These are phyloP conservation scores for Penicillium paradoxum DNA, from an alignment of 495 filamentous ascomycete species.

Conservation along the genomic window DNA sequence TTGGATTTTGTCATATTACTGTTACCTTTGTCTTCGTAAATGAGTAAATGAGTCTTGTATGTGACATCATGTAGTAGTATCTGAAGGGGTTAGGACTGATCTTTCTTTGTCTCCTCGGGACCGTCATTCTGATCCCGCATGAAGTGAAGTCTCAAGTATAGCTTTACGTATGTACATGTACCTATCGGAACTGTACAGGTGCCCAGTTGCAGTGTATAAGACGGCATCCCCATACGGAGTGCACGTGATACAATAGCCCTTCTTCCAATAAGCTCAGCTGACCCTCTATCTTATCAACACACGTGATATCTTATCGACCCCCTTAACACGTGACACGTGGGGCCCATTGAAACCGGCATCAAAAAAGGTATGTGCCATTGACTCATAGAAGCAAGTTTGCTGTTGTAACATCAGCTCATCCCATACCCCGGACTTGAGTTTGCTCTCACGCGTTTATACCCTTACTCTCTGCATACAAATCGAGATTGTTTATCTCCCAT, in stretches of 20 bases:
- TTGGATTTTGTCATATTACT: background rate
- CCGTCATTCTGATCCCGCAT: too few relatives aligned
- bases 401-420: background rate
- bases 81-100: too few relatives aligned
- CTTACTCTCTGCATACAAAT: background rate
- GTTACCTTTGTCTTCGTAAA: background rate
- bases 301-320: too few relatives aligned
- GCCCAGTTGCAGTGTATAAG: too few relatives aligned
- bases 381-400: background rate
- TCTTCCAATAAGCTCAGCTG: background rate
- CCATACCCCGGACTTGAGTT: background rate
- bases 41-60: background rate
- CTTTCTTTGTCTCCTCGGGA: too few relatives aligned
- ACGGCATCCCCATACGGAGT: too few relatives aligned
- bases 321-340: background rate
- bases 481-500: background rate
- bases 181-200: too few relatives aligned
- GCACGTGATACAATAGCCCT: background rate
- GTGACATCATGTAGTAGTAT: too few relatives aligned
- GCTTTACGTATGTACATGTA: too few relatives aligned
- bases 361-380: slow-evolving; percentile 1
- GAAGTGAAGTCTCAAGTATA: too few relatives aligned
- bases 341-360: background rate
- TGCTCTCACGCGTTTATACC: background rate
- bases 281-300: background rate